Evolutionary conservation across 1,284 basidiomycete genomes (phyloP).

Genomic region (Heterobasidion occidentale): DNA sequence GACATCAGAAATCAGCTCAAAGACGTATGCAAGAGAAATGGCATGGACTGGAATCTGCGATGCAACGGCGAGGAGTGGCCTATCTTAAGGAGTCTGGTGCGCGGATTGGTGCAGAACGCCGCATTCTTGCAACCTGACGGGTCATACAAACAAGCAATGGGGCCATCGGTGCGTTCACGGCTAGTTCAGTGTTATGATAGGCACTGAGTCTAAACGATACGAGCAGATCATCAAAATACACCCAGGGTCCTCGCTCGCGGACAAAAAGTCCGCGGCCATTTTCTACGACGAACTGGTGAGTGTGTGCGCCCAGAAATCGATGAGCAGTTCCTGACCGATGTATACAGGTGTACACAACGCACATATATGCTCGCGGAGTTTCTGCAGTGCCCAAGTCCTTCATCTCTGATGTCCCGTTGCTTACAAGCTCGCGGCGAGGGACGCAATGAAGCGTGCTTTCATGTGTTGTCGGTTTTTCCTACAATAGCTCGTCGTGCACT

Average conservation of each 20-base stretch:
- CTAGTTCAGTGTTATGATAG: neutral
- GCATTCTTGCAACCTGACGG: conserved; percentile 81
- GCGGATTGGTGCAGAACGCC: conserved; percentile 75
- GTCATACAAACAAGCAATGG: conserved; percentile 78
- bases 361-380: conserved; percentile 83
- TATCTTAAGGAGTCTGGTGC: conserved; percentile 60
- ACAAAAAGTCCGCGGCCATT: conserved; percentile 78
- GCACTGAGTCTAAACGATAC: neutral
- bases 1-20: conserved; percentile 80
- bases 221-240: conserved; percentile 79
- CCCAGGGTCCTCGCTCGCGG: conserved; percentile 72
- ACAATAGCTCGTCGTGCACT: no score
- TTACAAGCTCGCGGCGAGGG: no score
- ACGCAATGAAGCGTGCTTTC: no score
- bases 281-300: conserved; percentile 87
- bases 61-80: conserved; percentile 54
- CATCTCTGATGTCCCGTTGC: conserved; percentile 25
- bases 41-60: conserved; percentile 52
- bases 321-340: conserved; percentile 1
- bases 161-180: conserved; percentile 52
- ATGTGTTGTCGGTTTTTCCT: no score
- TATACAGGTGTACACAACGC: conserved; percentile 70
- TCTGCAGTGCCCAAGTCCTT: conserved; percentile 66
- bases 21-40: conserved; percentile 53
- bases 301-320: conserved; percentile 11